These are phyloP conservation scores for Epithele typhae DNA, from an alignment of 768 basidiomycete genomes.

Conservation along the genomic window DNA sequence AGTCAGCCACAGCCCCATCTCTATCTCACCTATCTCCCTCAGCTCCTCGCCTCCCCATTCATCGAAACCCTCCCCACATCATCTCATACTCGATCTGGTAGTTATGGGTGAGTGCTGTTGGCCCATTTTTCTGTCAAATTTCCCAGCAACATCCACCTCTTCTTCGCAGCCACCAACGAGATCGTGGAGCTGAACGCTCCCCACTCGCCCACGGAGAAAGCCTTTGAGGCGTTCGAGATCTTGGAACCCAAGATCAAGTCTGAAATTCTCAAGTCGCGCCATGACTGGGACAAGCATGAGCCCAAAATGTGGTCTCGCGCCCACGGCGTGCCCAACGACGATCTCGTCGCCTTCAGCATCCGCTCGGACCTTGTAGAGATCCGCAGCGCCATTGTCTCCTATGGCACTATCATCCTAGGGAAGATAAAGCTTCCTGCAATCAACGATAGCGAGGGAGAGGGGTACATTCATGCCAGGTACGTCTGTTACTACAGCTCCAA, in stretches of 20 bases:
- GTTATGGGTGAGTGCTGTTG: too few species aligned
- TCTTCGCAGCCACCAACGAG: conserved; percentile 34
- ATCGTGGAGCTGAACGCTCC: conserved; percentile 51
- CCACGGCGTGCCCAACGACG: conserved; percentile 41
- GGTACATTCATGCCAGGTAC: conserved; percentile 70
- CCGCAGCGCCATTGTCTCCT: conserved; percentile 54
- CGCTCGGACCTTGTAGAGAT: conserved; percentile 38
- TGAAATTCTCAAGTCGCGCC: conserved; percentile 64
- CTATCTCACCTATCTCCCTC: too few species aligned
- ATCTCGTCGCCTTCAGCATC: conserved; percentile 50
- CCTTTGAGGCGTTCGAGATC: conserved; percentile 60
- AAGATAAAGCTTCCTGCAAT: conserved; percentile 71
- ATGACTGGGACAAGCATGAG: conserved; percentile 69
- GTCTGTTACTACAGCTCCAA: conserved; percentile 10
- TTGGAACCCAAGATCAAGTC: conserved; percentile 53
- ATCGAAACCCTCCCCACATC: too few species aligned
- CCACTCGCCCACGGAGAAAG: conserved; percentile 56
- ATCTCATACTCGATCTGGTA: too few species aligned
- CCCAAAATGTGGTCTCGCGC: conserved; percentile 70
- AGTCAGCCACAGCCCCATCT: too few species aligned
- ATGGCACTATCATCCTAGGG: conserved; percentile 71
- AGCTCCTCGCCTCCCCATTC: too few species aligned
- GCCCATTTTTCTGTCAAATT: too few species aligned
- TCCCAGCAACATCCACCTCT: too few species aligned
- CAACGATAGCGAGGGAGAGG: conserved; percentile 56